Evolutionary conservation across 2,329 filamentous ascomycete genomes (phyloP).

Genomic region (Penicillium sp.): DNA sequence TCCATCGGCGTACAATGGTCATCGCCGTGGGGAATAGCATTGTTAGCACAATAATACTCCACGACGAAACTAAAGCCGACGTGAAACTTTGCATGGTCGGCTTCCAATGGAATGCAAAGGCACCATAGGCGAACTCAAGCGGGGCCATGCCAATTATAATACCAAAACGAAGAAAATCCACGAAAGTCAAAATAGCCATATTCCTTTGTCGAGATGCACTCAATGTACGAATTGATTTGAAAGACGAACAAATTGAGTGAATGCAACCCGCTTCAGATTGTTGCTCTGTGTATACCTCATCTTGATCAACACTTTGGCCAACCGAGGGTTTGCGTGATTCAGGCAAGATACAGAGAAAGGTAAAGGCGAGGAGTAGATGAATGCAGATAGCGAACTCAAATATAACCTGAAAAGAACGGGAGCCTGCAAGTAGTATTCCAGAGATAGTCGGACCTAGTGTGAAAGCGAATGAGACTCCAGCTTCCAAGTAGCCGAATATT

Average conservation of each 20-base stretch:
- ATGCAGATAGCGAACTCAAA: not conserved
- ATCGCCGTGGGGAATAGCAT: constrained; percentile 1
- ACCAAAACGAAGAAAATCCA: constrained; percentile 1
- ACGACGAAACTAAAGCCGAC: not conserved
- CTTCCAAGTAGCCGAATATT: constrained; percentile 2
- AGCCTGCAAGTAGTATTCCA: not conserved
- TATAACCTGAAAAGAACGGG: not conserved
- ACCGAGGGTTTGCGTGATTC: not conserved
- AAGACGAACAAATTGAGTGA: not conserved
- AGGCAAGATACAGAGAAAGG: not conserved
- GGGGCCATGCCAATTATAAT: not conserved
- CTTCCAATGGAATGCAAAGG: constrained; percentile 4
- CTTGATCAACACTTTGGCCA: not conserved
- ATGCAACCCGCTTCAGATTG: not conserved
- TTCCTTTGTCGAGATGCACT: not conserved
- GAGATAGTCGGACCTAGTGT: not conserved
- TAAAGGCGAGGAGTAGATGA: not conserved
- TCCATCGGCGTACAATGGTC: not conserved
- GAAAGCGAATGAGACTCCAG: not conserved
- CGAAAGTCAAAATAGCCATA: not conserved
- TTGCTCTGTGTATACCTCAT: not conserved
- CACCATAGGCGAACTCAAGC: not conserved
- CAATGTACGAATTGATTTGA: not conserved
- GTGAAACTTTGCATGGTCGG: not conserved
- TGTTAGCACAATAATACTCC: constrained; percentile 1